Evolutionary conservation across 805 yeast genomes (phyloP), one percentile per base, ranked within the genome.

Genomic region (Saturnispora saitoi): DNA sequence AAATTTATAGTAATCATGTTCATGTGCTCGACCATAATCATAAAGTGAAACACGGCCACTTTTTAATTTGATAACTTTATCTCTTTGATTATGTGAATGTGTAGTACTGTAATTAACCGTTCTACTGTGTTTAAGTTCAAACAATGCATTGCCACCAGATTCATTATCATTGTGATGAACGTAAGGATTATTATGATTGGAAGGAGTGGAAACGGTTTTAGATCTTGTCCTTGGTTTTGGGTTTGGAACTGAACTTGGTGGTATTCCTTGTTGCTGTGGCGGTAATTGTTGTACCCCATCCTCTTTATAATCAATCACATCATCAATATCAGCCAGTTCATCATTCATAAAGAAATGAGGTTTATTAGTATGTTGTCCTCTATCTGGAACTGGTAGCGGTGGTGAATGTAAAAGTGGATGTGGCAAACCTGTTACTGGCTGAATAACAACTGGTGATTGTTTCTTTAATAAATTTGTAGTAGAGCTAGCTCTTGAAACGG

Each of bases 1-100:
- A 51, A 58, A 63, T 42, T 63, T 66, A 29, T 54, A 39, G 43
- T 58, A 66, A 47, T 66, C 69, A 52, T 67, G 71, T 46, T 63
- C 65, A 54, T 67, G 71, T 0, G 57, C 34, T 17, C 53, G 48
- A 7, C 68, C 67, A 43, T 62, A 67, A 6, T 63, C 56, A 14
- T 57, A 58, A 7, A 65, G 47, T 26, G 56, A 56, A 12, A 65
- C 39, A 38, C 69, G 54, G 14, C 67, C 66, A 26, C 56, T 59
- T 45, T 60, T 60, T 29, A 63, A 44, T 41, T 56, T 58, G 37
- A 60, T 37, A 3, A 56, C 43, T 38, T 56, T 57, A 28, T 63
- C 66, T 24, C 60, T 52, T 42, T 62, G 59, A 20, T 53, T 60
- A 52, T 43, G 56, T 34, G 41, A 49, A 50, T 43, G 58, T 3